These are phyloP conservation scores for Tulasnella sp. DNA, from an alignment of 768 basidiomycete genomes.

Conservation along the genomic window DNA sequence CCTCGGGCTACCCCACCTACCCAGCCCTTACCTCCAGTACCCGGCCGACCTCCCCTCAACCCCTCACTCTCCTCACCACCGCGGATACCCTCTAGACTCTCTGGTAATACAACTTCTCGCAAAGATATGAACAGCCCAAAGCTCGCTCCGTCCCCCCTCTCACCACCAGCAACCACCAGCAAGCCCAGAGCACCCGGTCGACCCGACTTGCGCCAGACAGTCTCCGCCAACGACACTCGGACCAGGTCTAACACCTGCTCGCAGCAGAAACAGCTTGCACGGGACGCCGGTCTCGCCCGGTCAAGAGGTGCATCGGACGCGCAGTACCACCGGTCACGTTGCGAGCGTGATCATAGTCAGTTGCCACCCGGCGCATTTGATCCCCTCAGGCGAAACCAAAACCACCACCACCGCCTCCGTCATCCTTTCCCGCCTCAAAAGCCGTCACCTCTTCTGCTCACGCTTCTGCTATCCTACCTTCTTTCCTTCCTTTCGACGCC, in stretches of 20 bases:
- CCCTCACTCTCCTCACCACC: slow-evolving; percentile 1
- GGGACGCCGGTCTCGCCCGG: neutral
- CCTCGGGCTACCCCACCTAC: neutral
- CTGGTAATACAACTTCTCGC: neutral
- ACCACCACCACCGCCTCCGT: neutral
- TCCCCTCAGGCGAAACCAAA: neutral
- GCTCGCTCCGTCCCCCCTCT: neutral
- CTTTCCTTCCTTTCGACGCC: neutral
- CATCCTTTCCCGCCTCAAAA: neutral
- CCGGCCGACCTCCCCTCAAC: slow-evolving; percentile 4
- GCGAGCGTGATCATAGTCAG: neutral
- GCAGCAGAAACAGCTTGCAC: neutral
- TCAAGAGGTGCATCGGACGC: slow-evolving; percentile 5
- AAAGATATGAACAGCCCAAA: neutral
- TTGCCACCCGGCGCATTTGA: neutral
- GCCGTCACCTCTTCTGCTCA: neutral
- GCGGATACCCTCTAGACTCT: neutral
- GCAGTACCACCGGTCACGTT: slow-evolving; percentile 5
- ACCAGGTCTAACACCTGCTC: neutral
- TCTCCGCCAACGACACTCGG: neutral
- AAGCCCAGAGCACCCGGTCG: neutral
- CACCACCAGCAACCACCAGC: neutral
- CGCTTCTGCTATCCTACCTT: neutral
- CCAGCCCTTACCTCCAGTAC: neutral
- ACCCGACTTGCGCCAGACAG: neutral